Conservation (phyloP, 108 stramenopile species). For the Cyclotella sp. region DNA sequence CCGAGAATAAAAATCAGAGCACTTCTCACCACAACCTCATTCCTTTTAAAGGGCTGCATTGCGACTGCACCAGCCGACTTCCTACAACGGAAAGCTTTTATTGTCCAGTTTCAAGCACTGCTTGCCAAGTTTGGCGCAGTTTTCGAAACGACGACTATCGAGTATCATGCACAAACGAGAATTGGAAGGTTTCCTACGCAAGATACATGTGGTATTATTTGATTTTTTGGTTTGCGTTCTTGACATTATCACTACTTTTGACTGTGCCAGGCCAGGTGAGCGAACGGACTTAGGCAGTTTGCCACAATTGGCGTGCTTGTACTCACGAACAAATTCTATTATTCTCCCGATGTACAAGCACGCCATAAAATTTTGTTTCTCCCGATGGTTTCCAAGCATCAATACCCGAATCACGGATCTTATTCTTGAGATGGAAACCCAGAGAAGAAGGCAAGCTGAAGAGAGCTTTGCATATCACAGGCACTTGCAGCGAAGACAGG, state of each 20-base stretch:
- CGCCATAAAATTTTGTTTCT: slow-evolving; percentile 23
- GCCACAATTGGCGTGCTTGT: neutral
- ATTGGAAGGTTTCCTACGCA: slow-evolving; percentile 21
- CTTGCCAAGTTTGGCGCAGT: slow-evolving; percentile 13
- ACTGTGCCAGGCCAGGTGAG: slow-evolving; percentile 28
- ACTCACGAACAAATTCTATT: too few species aligned
- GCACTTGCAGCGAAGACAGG: slow-evolving; percentile 17
- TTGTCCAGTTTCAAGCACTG: slow-evolving; percentile 18
- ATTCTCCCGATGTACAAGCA: slow-evolving; percentile 4
- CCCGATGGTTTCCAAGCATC: slow-evolving; percentile 26
- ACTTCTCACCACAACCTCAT: neutral
- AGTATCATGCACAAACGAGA: slow-evolving; percentile 20
- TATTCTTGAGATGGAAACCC: slow-evolving; percentile 21
- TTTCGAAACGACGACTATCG: slow-evolving; percentile 9
- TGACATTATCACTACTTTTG: slow-evolving; percentile 3
- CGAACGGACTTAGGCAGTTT: neutral
- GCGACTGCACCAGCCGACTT: slow-evolving; percentile 6
- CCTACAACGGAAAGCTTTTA: slow-evolving; percentile 14
- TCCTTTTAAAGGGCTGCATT: slow-evolving; percentile 4
- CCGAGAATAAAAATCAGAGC: neutral
- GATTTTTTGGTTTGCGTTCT: slow-evolving; percentile 12
- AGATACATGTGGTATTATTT: slow-evolving; percentile 36
- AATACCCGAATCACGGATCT: slow-evolving; percentile 29
- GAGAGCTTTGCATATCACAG: neutral
- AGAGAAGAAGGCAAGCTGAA: neutral